phyloP scores from a whole-genome alignment of 2,329 filamentous ascomycete species.

The Fonsecaea multimorphosa region DNA sequence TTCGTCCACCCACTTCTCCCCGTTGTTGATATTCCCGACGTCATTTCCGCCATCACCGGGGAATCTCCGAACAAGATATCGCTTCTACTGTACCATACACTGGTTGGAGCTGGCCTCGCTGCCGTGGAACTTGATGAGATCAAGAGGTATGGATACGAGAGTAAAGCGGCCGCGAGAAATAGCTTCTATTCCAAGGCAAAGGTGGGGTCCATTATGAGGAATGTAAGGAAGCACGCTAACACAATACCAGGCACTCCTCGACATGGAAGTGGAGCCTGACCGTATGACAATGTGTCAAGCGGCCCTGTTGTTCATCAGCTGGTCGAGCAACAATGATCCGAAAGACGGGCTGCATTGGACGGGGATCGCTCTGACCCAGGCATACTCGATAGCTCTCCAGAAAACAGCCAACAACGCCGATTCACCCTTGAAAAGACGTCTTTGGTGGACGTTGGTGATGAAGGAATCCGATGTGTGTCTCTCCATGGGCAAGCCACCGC shows the following conservation, averaged over 20 bases:
- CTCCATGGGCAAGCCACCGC: slow-evolving; percentile 13
- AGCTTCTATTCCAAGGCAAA: slow-evolving; percentile 9
- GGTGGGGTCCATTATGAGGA: not conserved
- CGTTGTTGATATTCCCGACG: not conserved
- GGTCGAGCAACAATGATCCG: slow-evolving; percentile 16
- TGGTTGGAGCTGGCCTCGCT: slow-evolving; percentile 1
- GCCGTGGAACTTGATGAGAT: slow-evolving; percentile 3
- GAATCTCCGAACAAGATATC: not conserved
- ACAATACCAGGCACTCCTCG: not conserved
- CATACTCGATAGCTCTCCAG: slow-evolving; percentile 8
- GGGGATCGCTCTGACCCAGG: slow-evolving; percentile 13
- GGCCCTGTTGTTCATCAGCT: slow-evolving; percentile 7
- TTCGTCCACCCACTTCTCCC: slow-evolving; percentile 9
- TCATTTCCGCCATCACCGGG: not conserved
- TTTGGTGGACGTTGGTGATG: slow-evolving; percentile 18
- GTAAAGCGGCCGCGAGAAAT: slow-evolving; percentile 7
- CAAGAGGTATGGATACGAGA: slow-evolving; percentile 8
- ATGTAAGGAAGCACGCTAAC: not conserved
- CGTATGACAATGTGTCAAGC: slow-evolving; percentile 2
- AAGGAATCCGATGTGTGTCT: slow-evolving; percentile 18
- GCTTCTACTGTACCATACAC: slow-evolving; percentile 1
- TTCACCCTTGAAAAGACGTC: slow-evolving; percentile 4
- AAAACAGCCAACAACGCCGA: slow-evolving; percentile 1
- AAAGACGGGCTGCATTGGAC: slow-evolving; percentile 14
- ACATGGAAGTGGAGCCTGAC: slow-evolving; percentile 3